Base-by-base conservation (phyloP, 83 land plant genomes). In the Larix sibirica region DNA sequence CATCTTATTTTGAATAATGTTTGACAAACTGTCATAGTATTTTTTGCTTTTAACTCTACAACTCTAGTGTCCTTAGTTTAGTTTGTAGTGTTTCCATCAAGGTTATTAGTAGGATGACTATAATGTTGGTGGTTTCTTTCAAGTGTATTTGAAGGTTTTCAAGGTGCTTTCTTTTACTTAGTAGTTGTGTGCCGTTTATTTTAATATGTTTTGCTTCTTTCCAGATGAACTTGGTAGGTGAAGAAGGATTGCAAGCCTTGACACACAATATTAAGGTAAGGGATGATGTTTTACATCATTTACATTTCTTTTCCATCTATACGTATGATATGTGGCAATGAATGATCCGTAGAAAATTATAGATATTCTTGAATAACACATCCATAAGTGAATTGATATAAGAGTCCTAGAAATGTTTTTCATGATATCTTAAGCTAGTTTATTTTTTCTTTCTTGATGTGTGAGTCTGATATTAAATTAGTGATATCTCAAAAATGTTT, bases 1-100 rank as follows among this genome's bases (percentile, higher is more conserved):
- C 91, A 98, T 4, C 89, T 97, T n/a, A 90, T 97, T 80, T 67
- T 97, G 76, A 97, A 97, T 84, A 97, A 97, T 95, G 99, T 91
- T 26, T 54, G 62, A 33, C 13, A 31, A 79, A n/a, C 21, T 44
- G 3, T 79, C 23, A 47, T 18, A 44, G 56, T n/a, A 50, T 10
- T 50, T 44, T 50, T 50, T 50, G 54, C n/a, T 56, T 42, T 77
- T 59, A 14, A 58, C 8, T 77, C n/a, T 58, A 23, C 20, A 16
- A 13, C 58, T 77, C 28, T 77, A 42, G 77, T 73, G 56, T 50
- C 14, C 56, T 50, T 50, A 16, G 77, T 42, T 40, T 42, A 54
- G 33, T 69, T 69, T 36, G 20, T 69, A 20, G 74, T 40, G 38
- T 36, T 69, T 6, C n/a, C 40, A 16, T 69, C 74, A 36, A 36